These are phyloP conservation scores for Tuber umbilicatum DNA, from an alignment of 495 filamentous ascomycete genomes.

Conservation along the genomic window DNA sequence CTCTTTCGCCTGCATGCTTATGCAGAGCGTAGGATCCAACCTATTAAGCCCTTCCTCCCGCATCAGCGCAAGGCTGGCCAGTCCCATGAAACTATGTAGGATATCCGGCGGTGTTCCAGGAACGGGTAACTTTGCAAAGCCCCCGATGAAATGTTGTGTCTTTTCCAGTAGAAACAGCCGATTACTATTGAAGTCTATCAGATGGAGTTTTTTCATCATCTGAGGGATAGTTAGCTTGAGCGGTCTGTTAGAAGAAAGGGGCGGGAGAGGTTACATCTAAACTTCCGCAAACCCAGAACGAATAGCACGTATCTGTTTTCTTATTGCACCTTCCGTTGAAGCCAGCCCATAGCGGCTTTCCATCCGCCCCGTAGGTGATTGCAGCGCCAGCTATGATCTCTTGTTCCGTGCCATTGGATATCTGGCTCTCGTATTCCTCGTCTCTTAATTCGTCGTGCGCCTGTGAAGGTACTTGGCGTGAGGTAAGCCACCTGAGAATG, in stretches of 20 bases:
- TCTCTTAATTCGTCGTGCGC: slow-evolving; percentile 50
- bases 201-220: slow-evolving; percentile 58
- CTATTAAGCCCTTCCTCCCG: slow-evolving; percentile 54
- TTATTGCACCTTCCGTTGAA: slow-evolving; percentile 90
- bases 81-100: slow-evolving; percentile 81
- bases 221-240: slow-evolving; percentile 39
- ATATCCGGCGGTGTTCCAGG: slow-evolving; percentile 68
- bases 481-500: slow-evolving; percentile 60
- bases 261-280: slow-evolving; percentile 51
- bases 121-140: slow-evolving; percentile 74
- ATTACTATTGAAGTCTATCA: slow-evolving; percentile 57
- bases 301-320: slow-evolving; percentile 84
- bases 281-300: slow-evolving; percentile 77
- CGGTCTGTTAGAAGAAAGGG: slow-evolving; percentile 6
- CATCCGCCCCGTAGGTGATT: slow-evolving; percentile 22
- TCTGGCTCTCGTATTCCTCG: slow-evolving; percentile 37
- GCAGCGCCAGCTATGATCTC: slow-evolving; percentile 10
- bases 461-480: slow-evolving; percentile 58
- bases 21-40: slow-evolving; percentile 65
- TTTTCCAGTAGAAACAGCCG: slow-evolving; percentile 75
- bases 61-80: slow-evolving; percentile 67
- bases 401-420: slow-evolving; percentile 26
- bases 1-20: slow-evolving; percentile 51
- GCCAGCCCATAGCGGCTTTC: slow-evolving; percentile 46
- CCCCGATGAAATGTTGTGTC: slow-evolving; percentile 85